Percentiles rank a stretch among this genome's conserved stretches.
phyloP scores from a whole-genome alignment of 164 flowering plant genomes.

The Macadamia integrifolia region DNA sequence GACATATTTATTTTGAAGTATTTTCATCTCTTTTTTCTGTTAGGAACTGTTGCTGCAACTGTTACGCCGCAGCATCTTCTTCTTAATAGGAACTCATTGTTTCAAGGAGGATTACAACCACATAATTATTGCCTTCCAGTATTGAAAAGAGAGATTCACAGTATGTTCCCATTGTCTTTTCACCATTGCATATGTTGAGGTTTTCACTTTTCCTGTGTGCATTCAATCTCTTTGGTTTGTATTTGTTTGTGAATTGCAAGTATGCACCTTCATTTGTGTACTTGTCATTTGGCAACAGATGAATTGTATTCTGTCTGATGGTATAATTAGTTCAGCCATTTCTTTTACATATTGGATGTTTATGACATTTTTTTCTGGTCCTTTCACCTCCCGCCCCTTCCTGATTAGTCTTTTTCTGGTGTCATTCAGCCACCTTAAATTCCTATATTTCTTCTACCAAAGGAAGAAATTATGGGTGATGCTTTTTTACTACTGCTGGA shows the following conservation, averaged over 20 bases:
- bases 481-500: too few species aligned
- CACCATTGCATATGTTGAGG: neutral
- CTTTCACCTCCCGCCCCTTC: neutral
- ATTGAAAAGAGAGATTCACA: conserved; percentile 85
- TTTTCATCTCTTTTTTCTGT: conserved; percentile 4
- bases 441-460: too few species aligned
- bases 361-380: neutral
- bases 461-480: too few species aligned
- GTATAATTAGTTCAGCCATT: neutral
- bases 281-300: neutral
- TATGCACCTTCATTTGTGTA: neutral
- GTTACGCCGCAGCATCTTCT: conserved; percentile 98
- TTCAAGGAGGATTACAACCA: conserved; percentile 95
- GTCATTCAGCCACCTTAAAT: neutral
- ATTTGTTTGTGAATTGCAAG: neutral
- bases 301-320: neutral
- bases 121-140: conserved; percentile 98
- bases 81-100: conserved; percentile 82
- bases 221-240: too few species aligned
- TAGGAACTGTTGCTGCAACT: conserved; percentile 90
- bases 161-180: conserved; percentile 37
- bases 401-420: neutral
- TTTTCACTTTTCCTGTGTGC: neutral
- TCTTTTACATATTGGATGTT: neutral
- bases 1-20: neutral